Conservation (phyloP, 164 flowering plant genomes). For the Warburgia ugandensis region DNA sequence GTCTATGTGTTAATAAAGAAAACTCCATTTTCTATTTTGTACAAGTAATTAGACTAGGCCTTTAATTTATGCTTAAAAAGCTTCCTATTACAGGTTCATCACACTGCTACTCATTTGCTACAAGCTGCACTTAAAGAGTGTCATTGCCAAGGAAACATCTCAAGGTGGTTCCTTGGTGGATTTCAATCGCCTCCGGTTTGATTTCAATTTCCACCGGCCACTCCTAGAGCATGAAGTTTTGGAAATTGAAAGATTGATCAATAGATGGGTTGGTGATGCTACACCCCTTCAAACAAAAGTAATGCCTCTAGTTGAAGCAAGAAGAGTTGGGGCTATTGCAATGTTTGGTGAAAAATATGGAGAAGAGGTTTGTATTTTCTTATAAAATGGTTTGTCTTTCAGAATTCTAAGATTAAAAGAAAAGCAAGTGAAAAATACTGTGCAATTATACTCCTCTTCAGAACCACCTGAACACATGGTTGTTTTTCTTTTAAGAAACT, state of each 20-base stretch:
- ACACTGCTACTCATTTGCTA: slow-evolving; percentile 93
- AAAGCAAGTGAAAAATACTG: no score
- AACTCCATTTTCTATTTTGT: background rate
- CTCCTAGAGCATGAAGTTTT: slow-evolving; percentile 56
- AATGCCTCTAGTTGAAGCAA: slow-evolving; percentile 79
- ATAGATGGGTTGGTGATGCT: slow-evolving; percentile 80
- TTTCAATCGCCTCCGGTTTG: slow-evolving; percentile 94
- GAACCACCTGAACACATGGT: no score
- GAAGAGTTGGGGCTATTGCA: slow-evolving; percentile 88
- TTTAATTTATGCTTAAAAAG: background rate
- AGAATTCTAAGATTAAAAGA: no score
- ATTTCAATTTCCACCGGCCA: slow-evolving; percentile 83
- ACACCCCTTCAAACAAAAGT: slow-evolving; percentile 72
- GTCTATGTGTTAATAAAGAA: background rate
- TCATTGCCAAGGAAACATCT: slow-evolving; percentile 79
- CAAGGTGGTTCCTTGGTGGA: slow-evolving; percentile 98
- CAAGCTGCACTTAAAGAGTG: slow-evolving; percentile 89
- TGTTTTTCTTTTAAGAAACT: no score
- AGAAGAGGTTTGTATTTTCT: slow-evolving; percentile 50
- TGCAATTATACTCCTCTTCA: no score
- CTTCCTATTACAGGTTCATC: slow-evolving; percentile 65
- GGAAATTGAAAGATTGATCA: slow-evolving; percentile 68
- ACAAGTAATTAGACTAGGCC: background rate
- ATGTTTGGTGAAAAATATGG: slow-evolving; percentile 99
- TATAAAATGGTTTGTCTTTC: background rate